Conservation (phyloP, 1,284 basidiomycete genomes). For the Fomes fomentarius region DNA sequence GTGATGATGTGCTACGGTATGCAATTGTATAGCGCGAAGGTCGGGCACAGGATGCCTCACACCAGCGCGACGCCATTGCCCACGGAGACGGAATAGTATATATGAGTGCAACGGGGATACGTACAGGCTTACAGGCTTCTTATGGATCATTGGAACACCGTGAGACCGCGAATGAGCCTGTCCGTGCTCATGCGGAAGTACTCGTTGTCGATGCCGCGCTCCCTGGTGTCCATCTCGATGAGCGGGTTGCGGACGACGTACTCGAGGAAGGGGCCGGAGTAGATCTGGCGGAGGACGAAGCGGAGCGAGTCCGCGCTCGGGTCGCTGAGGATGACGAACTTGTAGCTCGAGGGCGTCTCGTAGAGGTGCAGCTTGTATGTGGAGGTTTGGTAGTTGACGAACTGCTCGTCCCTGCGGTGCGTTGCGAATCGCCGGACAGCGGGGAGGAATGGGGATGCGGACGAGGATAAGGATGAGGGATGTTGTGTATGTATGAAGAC, state of each 20-base stretch:
- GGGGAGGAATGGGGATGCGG: no score
- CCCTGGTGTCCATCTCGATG: conserved; percentile 78
- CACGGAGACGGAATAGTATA: no score
- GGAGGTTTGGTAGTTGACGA: conserved; percentile 90
- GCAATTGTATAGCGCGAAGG: no score
- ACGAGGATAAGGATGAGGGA: neutral
- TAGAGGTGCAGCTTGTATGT: conserved; percentile 93
- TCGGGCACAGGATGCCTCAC: no score
- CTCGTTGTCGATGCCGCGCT: conserved; percentile 89
- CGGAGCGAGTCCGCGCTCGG: conserved; percentile 82
- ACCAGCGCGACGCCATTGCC: no score
- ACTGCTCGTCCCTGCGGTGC: conserved; percentile 81
- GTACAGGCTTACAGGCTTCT: no score
- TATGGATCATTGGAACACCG: conserved; percentile 49
- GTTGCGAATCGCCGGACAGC: no score
- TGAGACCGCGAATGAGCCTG: conserved; percentile 70
- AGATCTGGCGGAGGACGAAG: conserved; percentile 85
- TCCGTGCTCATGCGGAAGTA: conserved; percentile 86
- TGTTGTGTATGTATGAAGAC: no score
- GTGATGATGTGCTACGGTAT: no score
- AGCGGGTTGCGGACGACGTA: conserved; percentile 93
- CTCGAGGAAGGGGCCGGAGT: conserved; percentile 93
- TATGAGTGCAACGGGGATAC: no score
- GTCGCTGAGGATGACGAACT: conserved; percentile 94
- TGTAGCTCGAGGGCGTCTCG: conserved; percentile 92